Percentiles rank a stretch among this genome's conserved stretches.
phyloP scores from a whole-genome alignment of 2,329 filamentous ascomycete species.

The Diaporthe australafricana region DNA sequence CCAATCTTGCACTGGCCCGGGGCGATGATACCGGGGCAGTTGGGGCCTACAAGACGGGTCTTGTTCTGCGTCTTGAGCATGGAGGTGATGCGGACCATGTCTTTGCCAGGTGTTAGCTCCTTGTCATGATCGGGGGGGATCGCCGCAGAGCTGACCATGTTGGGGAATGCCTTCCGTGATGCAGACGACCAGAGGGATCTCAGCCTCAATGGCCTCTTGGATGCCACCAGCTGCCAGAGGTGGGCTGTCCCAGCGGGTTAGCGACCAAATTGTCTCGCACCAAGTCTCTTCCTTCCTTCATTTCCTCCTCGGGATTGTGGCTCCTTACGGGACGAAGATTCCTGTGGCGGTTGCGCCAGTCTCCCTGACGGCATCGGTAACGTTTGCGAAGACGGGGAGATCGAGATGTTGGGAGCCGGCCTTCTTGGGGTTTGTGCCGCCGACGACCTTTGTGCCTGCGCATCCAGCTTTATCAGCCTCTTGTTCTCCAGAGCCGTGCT shows the following conservation, averaged over 20 bases:
- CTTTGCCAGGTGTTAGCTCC: conserved; percentile 55
- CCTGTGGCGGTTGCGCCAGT: conserved; percentile 92
- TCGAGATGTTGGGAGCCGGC: conserved; percentile 90
- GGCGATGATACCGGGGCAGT: conserved; percentile 97
- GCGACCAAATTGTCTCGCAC: not conserved
- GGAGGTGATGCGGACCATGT: conserved; percentile 99
- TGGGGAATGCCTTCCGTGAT: conserved; percentile 99
- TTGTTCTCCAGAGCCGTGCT: not conserved
- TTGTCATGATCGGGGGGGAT: conserved; percentile 31
- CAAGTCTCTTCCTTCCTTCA: not conserved
- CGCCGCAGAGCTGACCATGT: conserved; percentile 75
- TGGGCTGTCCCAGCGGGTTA: conserved; percentile 66
- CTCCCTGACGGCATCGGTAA: conserved; percentile 88
- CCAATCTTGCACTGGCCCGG: conserved; percentile 99
- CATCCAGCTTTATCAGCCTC: conserved; percentile 33
- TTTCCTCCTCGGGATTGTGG: conserved; percentile 54
- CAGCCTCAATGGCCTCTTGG: conserved; percentile 93
- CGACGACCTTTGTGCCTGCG: conserved; percentile 93
- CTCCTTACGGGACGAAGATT: conserved; percentile 91
- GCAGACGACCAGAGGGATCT: conserved; percentile 94
- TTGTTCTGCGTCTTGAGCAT: conserved; percentile 98
- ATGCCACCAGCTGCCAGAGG: conserved; percentile 94
- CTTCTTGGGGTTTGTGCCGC: conserved; percentile 99
- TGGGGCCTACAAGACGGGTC: conserved; percentile 95
- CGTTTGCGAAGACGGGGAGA: conserved; percentile 92